A percentile compares a stretch with the other conserved stretches of the same genome.
phyloP scores from a whole-genome alignment of 495 filamentous ascomycete species.

The Eremomyces bilateralis region DNA sequence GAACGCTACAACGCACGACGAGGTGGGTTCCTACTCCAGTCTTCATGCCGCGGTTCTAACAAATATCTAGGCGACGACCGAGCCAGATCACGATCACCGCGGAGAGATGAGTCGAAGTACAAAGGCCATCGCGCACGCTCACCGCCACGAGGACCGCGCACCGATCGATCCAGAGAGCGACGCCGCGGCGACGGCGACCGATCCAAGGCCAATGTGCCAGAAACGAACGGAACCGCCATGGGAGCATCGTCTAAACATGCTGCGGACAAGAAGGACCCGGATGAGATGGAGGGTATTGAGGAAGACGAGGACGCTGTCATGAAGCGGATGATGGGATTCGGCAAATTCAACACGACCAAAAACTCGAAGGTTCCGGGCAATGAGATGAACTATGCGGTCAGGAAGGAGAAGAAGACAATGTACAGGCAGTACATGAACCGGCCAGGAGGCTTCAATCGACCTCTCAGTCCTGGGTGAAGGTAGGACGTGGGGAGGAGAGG shows the following conservation, averaged over 20 bases:
- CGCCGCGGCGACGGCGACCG: background rate
- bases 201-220: background rate
- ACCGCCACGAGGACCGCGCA: conserved; percentile 9
- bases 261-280: conserved; percentile 1
- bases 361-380: conserved; percentile 81
- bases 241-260: background rate
- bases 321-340: conserved; percentile 74
- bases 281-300: conserved; percentile 7
- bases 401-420: conserved; percentile 88
- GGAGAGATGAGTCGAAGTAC: background rate
- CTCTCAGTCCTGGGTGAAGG: conserved; percentile 50
- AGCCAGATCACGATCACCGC: conserved; percentile 2
- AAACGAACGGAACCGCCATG: background rate
- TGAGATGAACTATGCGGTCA: conserved; percentile 50
- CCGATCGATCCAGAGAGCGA: background rate
- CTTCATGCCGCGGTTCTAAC: background rate
- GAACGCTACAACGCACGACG: conserved; percentile 21
- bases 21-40: background rate
- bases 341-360: conserved; percentile 67
- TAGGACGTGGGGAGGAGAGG: no score
- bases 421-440: conserved; percentile 99
- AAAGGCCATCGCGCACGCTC: conserved; percentile 5
- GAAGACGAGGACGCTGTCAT: conserved; percentile 27
- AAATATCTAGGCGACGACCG: background rate
- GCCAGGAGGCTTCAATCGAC: conserved; percentile 86